phyloP scores from a whole-genome alignment of 2,329 filamentous ascomycete species.

The Tothia fuscella region DNA sequence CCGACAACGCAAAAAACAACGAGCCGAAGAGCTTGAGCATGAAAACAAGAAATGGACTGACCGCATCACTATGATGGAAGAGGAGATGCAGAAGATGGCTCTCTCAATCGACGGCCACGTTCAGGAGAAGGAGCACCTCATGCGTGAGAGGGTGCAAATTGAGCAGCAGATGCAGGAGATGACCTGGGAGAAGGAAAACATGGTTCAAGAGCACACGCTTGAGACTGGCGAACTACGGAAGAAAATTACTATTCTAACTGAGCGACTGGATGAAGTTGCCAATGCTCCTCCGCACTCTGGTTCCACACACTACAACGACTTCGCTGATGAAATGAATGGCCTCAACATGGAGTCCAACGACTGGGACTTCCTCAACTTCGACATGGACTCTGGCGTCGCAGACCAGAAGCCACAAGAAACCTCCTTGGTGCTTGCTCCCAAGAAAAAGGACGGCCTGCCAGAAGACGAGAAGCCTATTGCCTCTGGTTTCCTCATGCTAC shows the following conservation, averaged over 20 bases:
- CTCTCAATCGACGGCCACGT: conserved; percentile 41
- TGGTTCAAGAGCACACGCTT: conserved; percentile 76
- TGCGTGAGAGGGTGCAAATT: conserved; percentile 61
- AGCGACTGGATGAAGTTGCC: conserved; percentile 55
- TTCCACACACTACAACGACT: conserved; percentile 53
- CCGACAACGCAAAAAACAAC: conserved; percentile 92
- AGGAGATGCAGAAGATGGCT: conserved; percentile 58
- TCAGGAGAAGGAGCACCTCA: conserved; percentile 51
- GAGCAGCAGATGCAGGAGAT: conserved; percentile 64
- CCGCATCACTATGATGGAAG: conserved; percentile 66
- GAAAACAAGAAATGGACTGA: conserved; percentile 87
- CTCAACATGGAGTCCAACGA: conserved; percentile 63
- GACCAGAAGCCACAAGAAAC: conserved; percentile 10
- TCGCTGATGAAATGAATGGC: conserved; percentile 72
- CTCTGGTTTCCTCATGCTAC: conserved; percentile 80
- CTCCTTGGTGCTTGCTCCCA: conserved; percentile 27
- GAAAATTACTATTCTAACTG: conserved; percentile 73
- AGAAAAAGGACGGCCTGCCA: conserved; percentile 25
- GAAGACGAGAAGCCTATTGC: conserved; percentile 51
- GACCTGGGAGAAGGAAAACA: conserved; percentile 79
- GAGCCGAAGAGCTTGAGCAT: conserved; percentile 90
- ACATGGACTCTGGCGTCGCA: conserved; percentile 50
- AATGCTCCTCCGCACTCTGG: conserved; percentile 38
- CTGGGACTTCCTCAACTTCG: conserved; percentile 74
- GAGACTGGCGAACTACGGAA: conserved; percentile 87